Base-by-base conservation (phyloP, 2,329 filamentous ascomycete species). In the Diaporthe citriasiana region DNA sequence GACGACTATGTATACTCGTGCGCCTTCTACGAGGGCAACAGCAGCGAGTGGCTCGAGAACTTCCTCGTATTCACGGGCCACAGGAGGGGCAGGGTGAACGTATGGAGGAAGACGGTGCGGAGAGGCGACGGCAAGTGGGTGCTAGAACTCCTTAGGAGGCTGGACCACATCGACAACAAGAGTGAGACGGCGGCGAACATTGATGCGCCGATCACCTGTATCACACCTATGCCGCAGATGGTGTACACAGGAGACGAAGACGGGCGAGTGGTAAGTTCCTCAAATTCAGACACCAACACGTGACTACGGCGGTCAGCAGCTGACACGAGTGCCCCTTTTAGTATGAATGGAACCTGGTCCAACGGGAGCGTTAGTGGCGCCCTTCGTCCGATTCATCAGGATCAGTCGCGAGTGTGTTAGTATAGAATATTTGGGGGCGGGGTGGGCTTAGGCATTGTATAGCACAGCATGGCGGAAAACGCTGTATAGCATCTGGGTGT, bases 211-310 rank as follows among this genome's bases (percentile, higher is more conserved):
- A 95, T 98, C 75, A 97, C 94, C 50, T 97, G 94, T 80, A 93
- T 99, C 70, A 88, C 94, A 73, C 93, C 96, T 3, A 93, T 95
- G 89, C 91, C 94, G 70, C 92, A 93, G 76, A 89, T 93, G 76
- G 92, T 98, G 13, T 98, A 98, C 83, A 98, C 95, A 0, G 97
- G 96, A 4, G 97, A 98, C 84, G 97, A 98, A 77, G 93, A 95
- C 76, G 97, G 97, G 40, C 89, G 92, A 86, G 96, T 99, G 83
- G 94, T 97, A 81, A 90, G 92, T 90, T 74, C 35, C 73, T 57
- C 56, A 5, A 30, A 27, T 8, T 9, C 9, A 19, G 15, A 27
- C 22, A 13, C 27, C 30, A n/a, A 25, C n/a, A 3, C n/a, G 63
- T 15, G n/a, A 47, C 8, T 22, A 47, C 19, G 25, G 15, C 4